Evolutionary conservation across 176 grass and related monocot genomes (phyloP).

Genomic region (Dendrocalamus sinicus): DNA sequence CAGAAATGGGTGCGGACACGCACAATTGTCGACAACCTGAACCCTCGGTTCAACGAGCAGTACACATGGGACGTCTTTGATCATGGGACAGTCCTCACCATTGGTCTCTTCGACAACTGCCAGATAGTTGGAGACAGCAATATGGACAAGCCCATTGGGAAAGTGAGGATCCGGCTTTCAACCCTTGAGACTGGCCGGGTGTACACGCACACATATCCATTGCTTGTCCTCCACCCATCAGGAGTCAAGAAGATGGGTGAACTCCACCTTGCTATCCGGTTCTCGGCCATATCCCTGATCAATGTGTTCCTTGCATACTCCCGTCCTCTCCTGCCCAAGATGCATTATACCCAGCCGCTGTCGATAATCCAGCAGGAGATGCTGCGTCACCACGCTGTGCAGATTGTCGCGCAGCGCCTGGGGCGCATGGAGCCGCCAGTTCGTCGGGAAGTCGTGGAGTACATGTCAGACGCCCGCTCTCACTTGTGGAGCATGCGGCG

Average conservation of each 20-base stretch:
- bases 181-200: conserved; percentile 75
- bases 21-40: conserved; percentile 68
- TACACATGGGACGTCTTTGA: conserved; percentile 93
- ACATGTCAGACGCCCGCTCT: conserved; percentile 78
- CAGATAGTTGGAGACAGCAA: conserved; percentile 54
- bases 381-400: conserved; percentile 74
- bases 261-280: conserved; percentile 83
- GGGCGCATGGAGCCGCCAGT: conserved; percentile 90
- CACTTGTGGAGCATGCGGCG: conserved; percentile 94
- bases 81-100: conserved; percentile 85
- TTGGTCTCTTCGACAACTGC: conserved; percentile 87
- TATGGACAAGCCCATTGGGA: conserved; percentile 75
- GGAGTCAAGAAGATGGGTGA: conserved; percentile 97
- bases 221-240: conserved; percentile 80
- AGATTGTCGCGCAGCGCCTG: conserved; percentile 64
- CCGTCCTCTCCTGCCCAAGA: conserved; percentile 82
- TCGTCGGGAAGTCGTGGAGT: conserved; percentile 87
- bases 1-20: conserved; percentile 95
- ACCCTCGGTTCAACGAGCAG: conserved; percentile 87
- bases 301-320: conserved; percentile 71
- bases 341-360: conserved; percentile 81
- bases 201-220: conserved; percentile 83
- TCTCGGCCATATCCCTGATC: conserved; percentile 73
- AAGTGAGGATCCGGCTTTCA: conserved; percentile 85
- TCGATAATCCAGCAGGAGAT: conserved; percentile 72